Evolutionary conservation across 257 asterid species (phyloP), one percentile per base, ranked within the genome.

Genomic region (Cynanchum wilfordii): DNA sequence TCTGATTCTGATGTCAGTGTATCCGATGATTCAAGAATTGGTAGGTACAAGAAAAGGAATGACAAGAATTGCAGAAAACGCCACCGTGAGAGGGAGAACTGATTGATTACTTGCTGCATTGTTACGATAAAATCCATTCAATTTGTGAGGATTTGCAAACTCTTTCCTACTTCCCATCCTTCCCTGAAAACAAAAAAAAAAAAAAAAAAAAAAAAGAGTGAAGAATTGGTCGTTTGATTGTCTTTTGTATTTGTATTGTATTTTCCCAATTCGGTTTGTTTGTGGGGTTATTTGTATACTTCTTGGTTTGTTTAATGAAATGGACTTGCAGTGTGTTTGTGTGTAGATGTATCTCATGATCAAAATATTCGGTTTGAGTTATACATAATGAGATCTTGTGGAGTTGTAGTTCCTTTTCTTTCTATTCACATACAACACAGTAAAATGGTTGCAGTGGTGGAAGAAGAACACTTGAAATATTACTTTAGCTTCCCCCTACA

Each of bases 31-130:
- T 66, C 86, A 40, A 83, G 96, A 30, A 87, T 88, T 65, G 94
- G 96, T 65, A 84, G 97, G 79, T 91, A 83, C 83, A 91, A 83
- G 82, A 88, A 84, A 82, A 78, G 96, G 76, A 73, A 84, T 11
- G 93, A 73, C 79, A 93, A 86, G 91, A 88, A 80, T 87, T 86
- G 85, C 82, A 83, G 90, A 82, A 83, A 78, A 42, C 89, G 81
- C 68, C 82, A 79, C 65, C 84, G 25, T 27, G 77, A 51, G 20
- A 79, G 72, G 2, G 78, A 84, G 79, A 86, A 87, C 73, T n/a
- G n/a, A n/a, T n/a, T n/a, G n/a, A n/a, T n/a, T n/a, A n/a, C n/a
- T n/a, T n/a, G n/a, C n/a, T n/a, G n/a, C 17, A 33, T 36, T 36
- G n/a, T 16, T 63, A n/a, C 17, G 24, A 15, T 33, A 13, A 12